These are phyloP conservation scores for Russula compacta DNA, from an alignment of 768 basidiomycete species.

Conservation along the genomic window DNA sequence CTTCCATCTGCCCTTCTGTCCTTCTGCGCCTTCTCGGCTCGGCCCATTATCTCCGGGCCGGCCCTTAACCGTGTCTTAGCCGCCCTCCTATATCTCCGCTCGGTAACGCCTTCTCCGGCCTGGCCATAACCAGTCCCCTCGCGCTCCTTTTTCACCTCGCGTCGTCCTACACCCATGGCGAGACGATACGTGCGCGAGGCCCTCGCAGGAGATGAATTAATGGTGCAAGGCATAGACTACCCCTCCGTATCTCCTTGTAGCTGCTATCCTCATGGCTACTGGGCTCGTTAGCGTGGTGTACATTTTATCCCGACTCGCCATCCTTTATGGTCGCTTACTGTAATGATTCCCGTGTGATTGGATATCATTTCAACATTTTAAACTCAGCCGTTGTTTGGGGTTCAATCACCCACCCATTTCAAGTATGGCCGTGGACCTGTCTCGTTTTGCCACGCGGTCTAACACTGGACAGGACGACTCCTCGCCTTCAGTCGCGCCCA, in stretches of 20 bases:
- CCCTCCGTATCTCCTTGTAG: conserved; percentile 22
- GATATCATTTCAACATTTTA: background rate
- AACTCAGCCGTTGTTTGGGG: too few relatives aligned
- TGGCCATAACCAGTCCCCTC: conserved; percentile 12
- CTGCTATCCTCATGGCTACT: conserved; percentile 11
- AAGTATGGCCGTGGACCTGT: too few relatives aligned
- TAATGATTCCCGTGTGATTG: background rate
- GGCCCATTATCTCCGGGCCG: conserved; percentile 2
- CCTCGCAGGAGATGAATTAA: conserved; percentile 22
- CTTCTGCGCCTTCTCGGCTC: background rate
- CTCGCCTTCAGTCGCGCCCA: background rate
- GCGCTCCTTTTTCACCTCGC: conserved; percentile 6
- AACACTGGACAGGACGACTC: background rate
- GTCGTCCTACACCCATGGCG: conserved; percentile 11
- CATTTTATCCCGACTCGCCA: conserved; percentile 2
- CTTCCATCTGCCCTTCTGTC: background rate
- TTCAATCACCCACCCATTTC: too few relatives aligned
- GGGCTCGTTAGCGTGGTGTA: conserved; percentile 23
- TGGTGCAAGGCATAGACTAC: conserved; percentile 22
- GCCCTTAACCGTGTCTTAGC: conserved; percentile 3
- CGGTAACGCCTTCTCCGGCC: background rate
- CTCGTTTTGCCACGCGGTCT: background rate
- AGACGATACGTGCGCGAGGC: conserved; percentile 14
- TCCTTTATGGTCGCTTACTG: background rate
- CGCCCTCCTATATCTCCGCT: conserved; percentile 9